Conservation (phyloP, 768 basidiomycete species). For the Chlorophyllum brunneum region DNA sequence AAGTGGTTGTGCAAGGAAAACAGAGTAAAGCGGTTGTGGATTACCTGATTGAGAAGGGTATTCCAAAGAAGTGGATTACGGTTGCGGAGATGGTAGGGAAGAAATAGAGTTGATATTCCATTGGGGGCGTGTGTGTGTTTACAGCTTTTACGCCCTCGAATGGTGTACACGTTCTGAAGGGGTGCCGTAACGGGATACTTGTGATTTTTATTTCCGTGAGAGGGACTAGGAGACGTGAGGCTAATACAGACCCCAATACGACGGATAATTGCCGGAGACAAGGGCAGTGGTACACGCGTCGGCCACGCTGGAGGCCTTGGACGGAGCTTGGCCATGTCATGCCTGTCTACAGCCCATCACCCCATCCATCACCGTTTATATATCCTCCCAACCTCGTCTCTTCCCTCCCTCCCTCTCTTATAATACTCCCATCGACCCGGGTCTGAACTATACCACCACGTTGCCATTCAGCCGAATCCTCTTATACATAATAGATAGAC, state of each 20-base stretch:
- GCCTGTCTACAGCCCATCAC: no score
- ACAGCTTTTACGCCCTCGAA: no score
- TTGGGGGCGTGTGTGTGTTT: no score
- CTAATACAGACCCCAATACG: background rate
- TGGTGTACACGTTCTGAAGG: no score
- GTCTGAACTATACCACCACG: no score
- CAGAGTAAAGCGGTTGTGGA: slow-evolving; percentile 66
- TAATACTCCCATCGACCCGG: no score
- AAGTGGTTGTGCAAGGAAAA: slow-evolving; percentile 85
- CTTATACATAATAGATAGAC: slow-evolving; percentile 10
- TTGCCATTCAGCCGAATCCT: no score
- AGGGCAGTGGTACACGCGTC: slow-evolving; percentile 8
- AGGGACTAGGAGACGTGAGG: no score
- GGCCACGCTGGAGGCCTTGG: background rate
- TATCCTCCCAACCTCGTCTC: background rate
- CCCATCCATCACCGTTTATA: no score
- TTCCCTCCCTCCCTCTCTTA: background rate
- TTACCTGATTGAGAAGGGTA: slow-evolving; percentile 62
- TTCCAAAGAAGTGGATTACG: slow-evolving; percentile 83
- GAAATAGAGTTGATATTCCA: slow-evolving; percentile 29
- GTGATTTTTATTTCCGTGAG: no score
- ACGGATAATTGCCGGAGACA: slow-evolving; percentile 5
- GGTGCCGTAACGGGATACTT: no score
- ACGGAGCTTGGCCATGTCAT: background rate
- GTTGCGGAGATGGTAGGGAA: slow-evolving; percentile 43